Percentiles rank a stretch among this genome's conserved stretches.
phyloP scores from a whole-genome alignment of 208 protist genomes.

The Leishmania tropica region DNA sequence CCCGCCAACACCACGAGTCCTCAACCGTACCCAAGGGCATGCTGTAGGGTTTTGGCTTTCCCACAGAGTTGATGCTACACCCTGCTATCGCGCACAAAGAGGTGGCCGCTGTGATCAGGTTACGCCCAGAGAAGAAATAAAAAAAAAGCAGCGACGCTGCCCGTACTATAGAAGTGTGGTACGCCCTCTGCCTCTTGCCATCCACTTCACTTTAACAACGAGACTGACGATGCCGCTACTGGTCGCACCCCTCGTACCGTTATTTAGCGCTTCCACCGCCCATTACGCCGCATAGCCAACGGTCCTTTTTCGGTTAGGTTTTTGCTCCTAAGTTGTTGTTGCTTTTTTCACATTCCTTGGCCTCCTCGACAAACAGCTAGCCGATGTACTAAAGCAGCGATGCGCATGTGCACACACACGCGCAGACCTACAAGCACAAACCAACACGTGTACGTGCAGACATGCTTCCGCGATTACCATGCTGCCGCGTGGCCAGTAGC shows the following conservation, averaged over 20 bases:
- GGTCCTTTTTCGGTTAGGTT: neutral
- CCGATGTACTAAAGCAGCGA: neutral
- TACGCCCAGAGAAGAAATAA: neutral
- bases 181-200: neutral
- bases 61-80: neutral
- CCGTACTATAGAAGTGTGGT: neutral
- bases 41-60: too few species aligned
- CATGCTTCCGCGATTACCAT: neutral
- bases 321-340: too few species aligned
- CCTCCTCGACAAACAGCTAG: neutral
- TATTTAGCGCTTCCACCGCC: neutral
- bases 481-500: neutral
- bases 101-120: neutral
- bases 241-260: neutral
- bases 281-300: neutral
- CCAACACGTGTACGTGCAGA: neutral
- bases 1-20: too few species aligned
- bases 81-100: neutral
- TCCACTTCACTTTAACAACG: neutral
- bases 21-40: too few species aligned
- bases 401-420: neutral
- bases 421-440: slow-evolving; percentile 1
- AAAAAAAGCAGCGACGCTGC: neutral
- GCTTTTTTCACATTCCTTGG: neutral
- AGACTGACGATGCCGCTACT: neutral